Conservation (phyloP, 192 early-diverging fungal genomes). For the Globomyces pollinis-pini region DNA sequence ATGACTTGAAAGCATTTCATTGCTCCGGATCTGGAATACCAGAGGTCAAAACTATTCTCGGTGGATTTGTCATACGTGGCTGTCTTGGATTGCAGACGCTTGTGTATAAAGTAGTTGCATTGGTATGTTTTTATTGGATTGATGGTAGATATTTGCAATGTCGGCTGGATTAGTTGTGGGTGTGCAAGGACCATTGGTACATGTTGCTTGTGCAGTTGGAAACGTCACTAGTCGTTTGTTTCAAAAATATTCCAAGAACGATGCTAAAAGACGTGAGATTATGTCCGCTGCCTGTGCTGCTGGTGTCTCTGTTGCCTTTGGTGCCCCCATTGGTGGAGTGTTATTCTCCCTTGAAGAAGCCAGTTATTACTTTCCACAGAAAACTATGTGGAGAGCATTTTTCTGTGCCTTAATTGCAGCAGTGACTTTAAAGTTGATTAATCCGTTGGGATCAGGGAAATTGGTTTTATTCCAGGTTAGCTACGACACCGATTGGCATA, state of each 20-base stretch:
- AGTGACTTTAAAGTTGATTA: constrained; percentile 66
- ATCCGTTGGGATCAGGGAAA: constrained; percentile 90
- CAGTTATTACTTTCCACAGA: constrained; percentile 79
- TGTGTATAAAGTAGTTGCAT: constrained; percentile 70
- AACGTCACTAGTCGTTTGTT: constrained; percentile 74
- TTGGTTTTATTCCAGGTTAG: constrained; percentile 86
- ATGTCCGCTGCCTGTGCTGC: constrained; percentile 63
- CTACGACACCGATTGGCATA: constrained; percentile 84
- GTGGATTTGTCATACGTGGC: constrained; percentile 85
- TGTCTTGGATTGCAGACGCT: constrained; percentile 79
- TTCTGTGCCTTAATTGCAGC: constrained; percentile 86
- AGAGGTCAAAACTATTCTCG: constrained; percentile 86
- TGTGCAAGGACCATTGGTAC: constrained; percentile 78
- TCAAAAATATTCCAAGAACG: constrained; percentile 63
- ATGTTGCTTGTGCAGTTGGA: constrained; percentile 82
- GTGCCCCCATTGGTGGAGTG: constrained; percentile 81
- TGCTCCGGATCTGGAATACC: constrained; percentile 61
- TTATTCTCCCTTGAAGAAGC: constrained; percentile 72
- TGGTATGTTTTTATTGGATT: too few relatives aligned
- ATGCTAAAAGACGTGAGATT: constrained; percentile 43
- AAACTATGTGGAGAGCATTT: constrained; percentile 89
- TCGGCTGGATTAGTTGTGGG: constrained; percentile 29
- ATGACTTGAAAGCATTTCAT: too few relatives aligned
- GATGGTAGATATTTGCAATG: constrained; percentile 25
- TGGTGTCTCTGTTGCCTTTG: constrained; percentile 93